phyloP scores from a whole-genome alignment of 768 basidiomycete species.

The Boletus rubropictus region DNA sequence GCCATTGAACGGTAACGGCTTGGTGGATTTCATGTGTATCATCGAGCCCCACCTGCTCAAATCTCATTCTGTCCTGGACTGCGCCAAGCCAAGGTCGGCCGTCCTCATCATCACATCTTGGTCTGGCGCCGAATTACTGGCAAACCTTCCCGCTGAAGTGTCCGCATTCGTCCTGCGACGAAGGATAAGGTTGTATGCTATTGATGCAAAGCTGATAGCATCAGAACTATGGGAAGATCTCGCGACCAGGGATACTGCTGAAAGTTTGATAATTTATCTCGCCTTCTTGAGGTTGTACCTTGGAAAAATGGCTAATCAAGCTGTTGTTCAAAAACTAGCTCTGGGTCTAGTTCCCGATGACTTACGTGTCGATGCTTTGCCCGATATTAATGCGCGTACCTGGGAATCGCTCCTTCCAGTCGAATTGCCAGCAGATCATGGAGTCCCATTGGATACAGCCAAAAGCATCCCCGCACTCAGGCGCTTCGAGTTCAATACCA shows the following conservation, averaged over 20 bases:
- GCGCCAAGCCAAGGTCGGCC: conserved; percentile 59
- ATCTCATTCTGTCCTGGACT: conserved; percentile 64
- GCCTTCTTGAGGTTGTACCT: conserved; percentile 84
- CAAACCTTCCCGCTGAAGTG: conserved; percentile 54
- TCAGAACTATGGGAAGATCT: conserved; percentile 26
- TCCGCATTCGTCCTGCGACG: conserved; percentile 42
- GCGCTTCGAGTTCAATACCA: conserved; percentile 67
- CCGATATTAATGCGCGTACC: conserved; percentile 50
- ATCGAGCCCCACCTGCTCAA: conserved; percentile 75
- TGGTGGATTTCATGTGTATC: conserved; percentile 66
- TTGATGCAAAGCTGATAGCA: conserved; percentile 55
- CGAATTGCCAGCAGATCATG: conserved; percentile 31
- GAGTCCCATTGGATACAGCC: conserved; percentile 15
- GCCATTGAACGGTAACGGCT: conserved; percentile 49
- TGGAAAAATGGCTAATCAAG: conserved; percentile 54
- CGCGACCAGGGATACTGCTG: conserved; percentile 36
- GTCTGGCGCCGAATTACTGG: conserved; percentile 65
- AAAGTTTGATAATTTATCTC: conserved; percentile 61
- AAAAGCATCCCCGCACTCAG: conserved; percentile 37
- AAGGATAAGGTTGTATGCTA: conserved; percentile 50
- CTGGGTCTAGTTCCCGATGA: conserved; percentile 40
- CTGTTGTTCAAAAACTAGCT: conserved; percentile 47
- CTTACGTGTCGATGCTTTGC: conserved; percentile 38
- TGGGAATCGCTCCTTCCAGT: conserved; percentile 67
- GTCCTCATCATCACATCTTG: conserved; percentile 74